Evolutionary conservation across 148 eudicot species (phyloP).

Genomic region (Fagopyrum tataricum): DNA sequence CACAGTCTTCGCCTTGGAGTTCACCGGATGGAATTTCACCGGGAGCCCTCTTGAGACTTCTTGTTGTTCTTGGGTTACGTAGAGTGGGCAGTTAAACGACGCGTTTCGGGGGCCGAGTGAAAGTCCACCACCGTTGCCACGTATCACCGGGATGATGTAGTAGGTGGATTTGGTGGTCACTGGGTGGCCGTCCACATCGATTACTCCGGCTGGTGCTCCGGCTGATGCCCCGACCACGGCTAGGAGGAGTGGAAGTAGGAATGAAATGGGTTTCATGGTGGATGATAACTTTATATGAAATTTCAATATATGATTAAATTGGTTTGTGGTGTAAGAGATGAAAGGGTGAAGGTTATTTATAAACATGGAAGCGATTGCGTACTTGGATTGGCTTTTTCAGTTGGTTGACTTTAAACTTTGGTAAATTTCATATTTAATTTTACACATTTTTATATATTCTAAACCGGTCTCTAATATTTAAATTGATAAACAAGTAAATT

Average conservation of each 20-base stretch:
- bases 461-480: too few relatives aligned
- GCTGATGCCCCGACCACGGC: background rate
- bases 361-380: background rate
- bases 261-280: background rate
- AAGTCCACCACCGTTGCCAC: conserved; percentile 23
- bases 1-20: conserved; percentile 22
- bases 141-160: conserved; percentile 18
- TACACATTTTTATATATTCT: too few relatives aligned
- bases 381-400: background rate
- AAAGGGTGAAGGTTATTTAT: background rate
- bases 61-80: conserved; percentile 26
- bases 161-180: conserved; percentile 6
- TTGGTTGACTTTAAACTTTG: conserved; percentile 5
- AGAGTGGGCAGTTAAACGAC: conserved; percentile 24
- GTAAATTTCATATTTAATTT: too few relatives aligned
- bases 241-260: background rate
- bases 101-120: conserved; percentile 11
- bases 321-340: background rate
- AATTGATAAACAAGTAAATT: too few relatives aligned
- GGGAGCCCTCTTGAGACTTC: conserved; percentile 28
- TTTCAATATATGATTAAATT: background rate
- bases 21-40: conserved; percentile 19
- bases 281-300: background rate
- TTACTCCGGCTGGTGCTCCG: background rate
- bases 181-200: conserved; percentile 6